Evolutionary conservation across 1,284 basidiomycete species (phyloP).

Genomic region (Chondrostereum purpureum): DNA sequence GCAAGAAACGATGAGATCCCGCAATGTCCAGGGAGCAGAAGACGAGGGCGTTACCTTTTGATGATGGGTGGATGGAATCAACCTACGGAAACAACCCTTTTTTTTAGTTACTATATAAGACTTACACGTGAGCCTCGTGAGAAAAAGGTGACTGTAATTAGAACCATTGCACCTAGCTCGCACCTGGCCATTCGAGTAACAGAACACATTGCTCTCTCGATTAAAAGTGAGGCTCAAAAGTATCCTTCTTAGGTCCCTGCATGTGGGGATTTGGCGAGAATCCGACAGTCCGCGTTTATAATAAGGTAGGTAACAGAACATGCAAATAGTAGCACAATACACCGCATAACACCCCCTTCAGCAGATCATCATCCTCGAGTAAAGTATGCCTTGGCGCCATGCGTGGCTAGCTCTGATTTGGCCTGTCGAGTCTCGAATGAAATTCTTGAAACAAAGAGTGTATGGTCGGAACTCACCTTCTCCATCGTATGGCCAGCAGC

Average conservation of each 20-base stretch:
- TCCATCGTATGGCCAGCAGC: slow-evolving; percentile 80
- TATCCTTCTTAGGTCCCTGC: no score
- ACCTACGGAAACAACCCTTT: slow-evolving; percentile 5
- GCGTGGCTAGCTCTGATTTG: slow-evolving; percentile 76
- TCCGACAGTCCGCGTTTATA: neutral
- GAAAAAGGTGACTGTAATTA: no score
- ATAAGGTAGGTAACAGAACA: slow-evolving; percentile 3
- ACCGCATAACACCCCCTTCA: no score
- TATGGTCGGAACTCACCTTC: slow-evolving; percentile 41
- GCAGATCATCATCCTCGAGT: slow-evolving; percentile 51
- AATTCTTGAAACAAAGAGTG: slow-evolving; percentile 10
- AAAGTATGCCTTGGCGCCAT: slow-evolving; percentile 86
- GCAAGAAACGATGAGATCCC: slow-evolving; percentile 16
- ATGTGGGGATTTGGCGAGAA: no score
- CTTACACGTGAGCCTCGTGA: neutral
- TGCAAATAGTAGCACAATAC: neutral
- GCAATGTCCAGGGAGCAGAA: slow-evolving; percentile 13
- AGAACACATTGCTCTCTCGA: no score
- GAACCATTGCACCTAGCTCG: neutral
- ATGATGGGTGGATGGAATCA: slow-evolving; percentile 37
- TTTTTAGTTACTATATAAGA: no score
- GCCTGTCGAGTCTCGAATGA: slow-evolving; percentile 49
- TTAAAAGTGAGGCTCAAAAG: no score
- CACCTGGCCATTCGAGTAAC: slow-evolving; percentile 1
- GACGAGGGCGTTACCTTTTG: slow-evolving; percentile 29